Evolutionary conservation across 768 basidiomycete species (phyloP), one percentile per base, ranked within the genome.

Genomic region (Daedaleopsis sinensis): DNA sequence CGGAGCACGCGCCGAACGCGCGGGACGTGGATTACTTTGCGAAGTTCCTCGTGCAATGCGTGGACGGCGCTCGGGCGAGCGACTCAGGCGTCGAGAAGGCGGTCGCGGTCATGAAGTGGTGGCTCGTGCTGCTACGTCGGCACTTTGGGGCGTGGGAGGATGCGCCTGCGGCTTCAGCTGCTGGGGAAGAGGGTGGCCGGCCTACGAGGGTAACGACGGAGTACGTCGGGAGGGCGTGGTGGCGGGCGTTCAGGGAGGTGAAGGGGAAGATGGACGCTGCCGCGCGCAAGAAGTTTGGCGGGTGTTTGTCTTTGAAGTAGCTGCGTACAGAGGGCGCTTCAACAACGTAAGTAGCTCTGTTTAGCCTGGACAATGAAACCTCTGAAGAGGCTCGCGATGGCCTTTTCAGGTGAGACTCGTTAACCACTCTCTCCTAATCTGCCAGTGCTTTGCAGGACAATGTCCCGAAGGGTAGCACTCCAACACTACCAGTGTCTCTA

Each of bases 371-470:
- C 62, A 68, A 65, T 63, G 66, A 36, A 60, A 64, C 67, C 69
- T 70, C 49, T 59, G 43, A 42, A 19, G 35, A 57, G 27, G 48
- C n/a, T n/a, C n/a, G n/a, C 50, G 59, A 56, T 49, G 51, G 47
- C 53, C 61, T 59, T 65, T 68, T 65, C 57, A 68, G 59, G 59
- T 51, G 35, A 42, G 52, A 42, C 61, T 16, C 36, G 27, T 55
- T 44, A n/a, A 1, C 6, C 21, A 44, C 47, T 48, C 48, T 43
- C 36, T 21, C 15, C 52, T 93, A 58, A 79, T 94, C 63, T 93
- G 91, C n/a, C n/a, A n/a, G n/a, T n/a, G n/a, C 80, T 79, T 91
- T 90, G 89, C 91, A 72, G 91, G 91, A 67, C 91, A 94, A 89
- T 93, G 92, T 79, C 76, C 93, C 58, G 82, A 92, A 73, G 92